Conservation (phyloP, 1,284 basidiomycete species). For the Naganishia liquefaciens region DNA sequence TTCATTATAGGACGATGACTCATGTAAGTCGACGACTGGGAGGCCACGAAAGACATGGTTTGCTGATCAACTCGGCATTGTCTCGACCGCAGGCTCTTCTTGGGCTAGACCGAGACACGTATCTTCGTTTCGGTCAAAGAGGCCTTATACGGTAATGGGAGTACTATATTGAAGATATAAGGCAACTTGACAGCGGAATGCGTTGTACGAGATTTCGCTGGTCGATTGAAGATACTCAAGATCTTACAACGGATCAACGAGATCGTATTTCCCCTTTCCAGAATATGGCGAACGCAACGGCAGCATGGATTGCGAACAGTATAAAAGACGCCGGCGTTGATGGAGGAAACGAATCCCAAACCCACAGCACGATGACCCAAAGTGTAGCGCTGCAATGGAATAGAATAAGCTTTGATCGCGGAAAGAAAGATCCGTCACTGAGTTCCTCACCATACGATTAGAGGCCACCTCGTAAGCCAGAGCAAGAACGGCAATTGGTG, state of each 20-base stretch:
- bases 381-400: background rate
- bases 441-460: background rate
- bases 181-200: background rate
- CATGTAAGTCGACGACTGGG: background rate
- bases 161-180: background rate
- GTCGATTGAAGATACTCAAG: background rate
- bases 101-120: constrained; percentile 15
- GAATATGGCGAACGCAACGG: constrained; percentile 1
- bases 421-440: background rate
- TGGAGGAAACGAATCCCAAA: constrained; percentile 25
- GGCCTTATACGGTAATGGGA: constrained; percentile 10
- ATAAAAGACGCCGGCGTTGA: background rate
- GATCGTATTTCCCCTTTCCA: constrained; percentile 2
- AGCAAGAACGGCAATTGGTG: constrained; percentile 85
- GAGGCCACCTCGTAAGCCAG: constrained; percentile 54
- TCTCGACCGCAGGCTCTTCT: constrained; percentile 3
- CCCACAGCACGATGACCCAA: constrained; percentile 9
- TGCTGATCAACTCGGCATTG: too few relatives aligned
- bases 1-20: constrained; percentile 12
- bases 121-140: constrained; percentile 12
- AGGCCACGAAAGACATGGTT: background rate
- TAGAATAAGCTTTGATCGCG: background rate
- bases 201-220: too few relatives aligned
- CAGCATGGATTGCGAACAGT: constrained; percentile 1
- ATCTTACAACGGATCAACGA: background rate